Evolutionary conservation across 306 rosid species (phyloP).

Genomic region (Nissolia schottii): DNA sequence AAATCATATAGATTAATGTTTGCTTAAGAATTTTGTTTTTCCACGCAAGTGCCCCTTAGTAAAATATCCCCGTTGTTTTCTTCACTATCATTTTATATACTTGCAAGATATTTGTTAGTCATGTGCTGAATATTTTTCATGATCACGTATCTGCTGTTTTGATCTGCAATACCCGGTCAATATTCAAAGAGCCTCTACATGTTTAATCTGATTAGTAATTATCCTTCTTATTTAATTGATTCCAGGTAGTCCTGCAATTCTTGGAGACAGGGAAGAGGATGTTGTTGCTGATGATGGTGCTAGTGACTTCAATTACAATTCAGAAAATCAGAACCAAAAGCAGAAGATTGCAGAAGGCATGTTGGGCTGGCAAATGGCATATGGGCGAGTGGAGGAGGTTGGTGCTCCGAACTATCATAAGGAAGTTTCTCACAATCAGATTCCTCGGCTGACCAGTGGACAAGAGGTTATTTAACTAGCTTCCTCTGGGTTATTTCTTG

Average conservation of each 20-base stretch:
- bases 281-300: constrained; percentile 52
- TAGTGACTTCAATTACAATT: constrained; percentile 57
- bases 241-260: constrained; percentile 85
- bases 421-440: constrained; percentile 74
- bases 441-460: constrained; percentile 52
- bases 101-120: constrained; percentile 6
- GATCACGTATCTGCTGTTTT: neutral
- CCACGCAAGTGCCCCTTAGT: neutral
- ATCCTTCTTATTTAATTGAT: constrained; percentile 23
- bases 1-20: neutral
- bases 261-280: constrained; percentile 77
- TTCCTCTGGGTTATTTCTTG: neutral
- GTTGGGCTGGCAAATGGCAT: constrained; percentile 84
- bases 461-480: constrained; percentile 59
- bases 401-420: constrained; percentile 63
- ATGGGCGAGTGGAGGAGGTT: constrained; percentile 62
- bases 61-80: constrained; percentile 8
- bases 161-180: neutral
- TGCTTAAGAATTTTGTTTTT: neutral
- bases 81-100: neutral
- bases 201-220: neutral
- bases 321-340: constrained; percentile 75
- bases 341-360: constrained; percentile 84
- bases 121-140: neutral
- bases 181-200: neutral